Conservation (phyloP, 345 rosid genomes). For the Pistacia vera region DNA sequence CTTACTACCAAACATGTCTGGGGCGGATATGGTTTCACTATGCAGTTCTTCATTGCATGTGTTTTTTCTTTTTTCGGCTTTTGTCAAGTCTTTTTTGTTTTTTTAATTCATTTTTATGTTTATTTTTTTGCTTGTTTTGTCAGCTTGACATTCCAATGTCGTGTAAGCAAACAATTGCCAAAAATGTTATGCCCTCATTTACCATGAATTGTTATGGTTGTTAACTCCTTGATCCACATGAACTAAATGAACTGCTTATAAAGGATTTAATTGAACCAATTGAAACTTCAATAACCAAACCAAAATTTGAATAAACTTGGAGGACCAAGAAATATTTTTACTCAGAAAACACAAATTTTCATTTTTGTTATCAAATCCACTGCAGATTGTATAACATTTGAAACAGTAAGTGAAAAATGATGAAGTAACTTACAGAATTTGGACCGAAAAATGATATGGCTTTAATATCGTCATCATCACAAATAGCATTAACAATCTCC, state of each 20-base stretch:
- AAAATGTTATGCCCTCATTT: not conserved
- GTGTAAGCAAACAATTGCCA: not conserved
- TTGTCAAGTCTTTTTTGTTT: not conserved
- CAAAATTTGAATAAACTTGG: no score
- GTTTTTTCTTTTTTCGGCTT: not conserved
- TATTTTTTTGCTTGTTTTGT: not conserved
- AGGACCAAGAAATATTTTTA: not conserved
- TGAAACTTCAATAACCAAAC: constrained; percentile 7
- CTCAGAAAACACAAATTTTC: not conserved
- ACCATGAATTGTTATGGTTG: not conserved
- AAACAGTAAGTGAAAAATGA: not conserved
- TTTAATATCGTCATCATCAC: constrained; percentile 74
- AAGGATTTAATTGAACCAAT: not conserved
- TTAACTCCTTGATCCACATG: not conserved
- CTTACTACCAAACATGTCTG: not conserved
- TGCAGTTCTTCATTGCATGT: not conserved
- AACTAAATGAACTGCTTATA: not conserved
- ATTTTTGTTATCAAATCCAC: not conserved
- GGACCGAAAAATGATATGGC: constrained; percentile 96
- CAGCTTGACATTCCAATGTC: not conserved
- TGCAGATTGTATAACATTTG: not conserved
- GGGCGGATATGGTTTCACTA: not conserved
- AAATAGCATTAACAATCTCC: constrained; percentile 89
- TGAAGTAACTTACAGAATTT: constrained; percentile 61
- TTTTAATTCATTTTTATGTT: no score